A percentile compares a stretch with the other conserved stretches of the same genome.
Conservation (phyloP, 208 protist species). For the Herpetomonas tarakana region DNA sequence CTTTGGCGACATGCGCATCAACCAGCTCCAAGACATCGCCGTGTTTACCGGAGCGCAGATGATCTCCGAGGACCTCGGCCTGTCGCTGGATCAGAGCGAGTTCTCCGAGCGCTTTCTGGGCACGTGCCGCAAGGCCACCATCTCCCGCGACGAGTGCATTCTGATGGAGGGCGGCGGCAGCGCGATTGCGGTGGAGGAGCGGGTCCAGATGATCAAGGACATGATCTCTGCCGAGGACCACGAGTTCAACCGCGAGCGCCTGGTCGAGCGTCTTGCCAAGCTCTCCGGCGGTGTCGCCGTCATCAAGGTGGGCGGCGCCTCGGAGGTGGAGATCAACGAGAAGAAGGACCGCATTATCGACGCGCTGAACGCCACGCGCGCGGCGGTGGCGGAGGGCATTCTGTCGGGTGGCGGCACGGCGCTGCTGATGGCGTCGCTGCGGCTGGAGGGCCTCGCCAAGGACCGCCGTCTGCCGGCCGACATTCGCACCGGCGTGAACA, state of each 20-base stretch:
- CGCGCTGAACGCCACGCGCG: constrained; percentile 98
- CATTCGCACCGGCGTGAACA: constrained; percentile 80
- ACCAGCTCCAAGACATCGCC: constrained; percentile 98
- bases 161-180: constrained; percentile 97
- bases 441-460: constrained; percentile 82
- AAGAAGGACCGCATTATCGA: constrained; percentile 99
- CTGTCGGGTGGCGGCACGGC: constrained; percentile 98
- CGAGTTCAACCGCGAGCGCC: constrained; percentile 98
- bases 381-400: constrained; percentile 99
- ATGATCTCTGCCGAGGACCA: constrained; percentile 92
- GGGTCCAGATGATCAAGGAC: constrained; percentile 96
- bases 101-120: constrained; percentile 87
- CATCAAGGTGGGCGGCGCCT: constrained; percentile 97
- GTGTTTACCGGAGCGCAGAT: constrained; percentile 97
- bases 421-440: constrained; percentile 91
- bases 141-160: constrained; percentile 98
- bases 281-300: constrained; percentile 92
- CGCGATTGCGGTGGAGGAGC: constrained; percentile 94
- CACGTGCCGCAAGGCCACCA: constrained; percentile 83
- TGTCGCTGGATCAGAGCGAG: constrained; percentile 91
- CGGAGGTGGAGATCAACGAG: constrained; percentile 99
- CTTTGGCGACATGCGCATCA: constrained; percentile 99
- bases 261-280: constrained; percentile 95
- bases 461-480: constrained; percentile 58
- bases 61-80: constrained; percentile 94